Conservation (phyloP, 495 filamentous ascomycete species). For the Hyaloscypha finlandica region DNA sequence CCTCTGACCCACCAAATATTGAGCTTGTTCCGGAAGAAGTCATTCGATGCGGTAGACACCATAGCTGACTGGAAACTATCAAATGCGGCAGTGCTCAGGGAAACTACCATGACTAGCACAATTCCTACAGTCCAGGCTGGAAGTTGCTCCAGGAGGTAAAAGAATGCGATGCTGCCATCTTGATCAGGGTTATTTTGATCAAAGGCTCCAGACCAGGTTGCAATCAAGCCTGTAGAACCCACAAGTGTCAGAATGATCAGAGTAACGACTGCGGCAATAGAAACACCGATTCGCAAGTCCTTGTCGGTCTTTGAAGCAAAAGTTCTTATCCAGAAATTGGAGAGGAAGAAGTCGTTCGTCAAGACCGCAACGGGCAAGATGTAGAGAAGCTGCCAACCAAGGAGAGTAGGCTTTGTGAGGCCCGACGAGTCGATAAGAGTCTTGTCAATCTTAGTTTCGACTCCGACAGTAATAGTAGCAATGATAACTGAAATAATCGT, state of each 20-base stretch:
- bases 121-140: conserved; percentile 73
- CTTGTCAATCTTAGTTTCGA: conserved; percentile 68
- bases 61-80: conserved; percentile 76
- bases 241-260: conserved; percentile 67
- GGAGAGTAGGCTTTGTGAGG: conserved; percentile 56
- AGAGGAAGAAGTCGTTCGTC: conserved; percentile 79
- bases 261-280: conserved; percentile 60
- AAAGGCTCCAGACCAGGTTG: conserved; percentile 70
- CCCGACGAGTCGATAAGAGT: conserved; percentile 62
- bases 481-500: conserved; percentile 52
- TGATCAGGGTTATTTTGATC: conserved; percentile 52
- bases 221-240: conserved; percentile 67
- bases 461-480: conserved; percentile 70
- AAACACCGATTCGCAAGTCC: conserved; percentile 70
- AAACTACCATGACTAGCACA: conserved; percentile 73
- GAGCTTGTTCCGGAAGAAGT: conserved; percentile 75
- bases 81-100: conserved; percentile 71
- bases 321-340: conserved; percentile 78
- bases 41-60: conserved; percentile 73
- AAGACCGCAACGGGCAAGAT: conserved; percentile 74
- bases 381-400: conserved; percentile 79
- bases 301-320: conserved; percentile 76
- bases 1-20: conserved; percentile 68
- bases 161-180: conserved; percentile 70
- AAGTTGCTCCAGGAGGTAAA: conserved; percentile 67